Evolutionary conservation across 352 stramenopile genomes (phyloP).

Genomic region (Aphanomyces invadans): DNA sequence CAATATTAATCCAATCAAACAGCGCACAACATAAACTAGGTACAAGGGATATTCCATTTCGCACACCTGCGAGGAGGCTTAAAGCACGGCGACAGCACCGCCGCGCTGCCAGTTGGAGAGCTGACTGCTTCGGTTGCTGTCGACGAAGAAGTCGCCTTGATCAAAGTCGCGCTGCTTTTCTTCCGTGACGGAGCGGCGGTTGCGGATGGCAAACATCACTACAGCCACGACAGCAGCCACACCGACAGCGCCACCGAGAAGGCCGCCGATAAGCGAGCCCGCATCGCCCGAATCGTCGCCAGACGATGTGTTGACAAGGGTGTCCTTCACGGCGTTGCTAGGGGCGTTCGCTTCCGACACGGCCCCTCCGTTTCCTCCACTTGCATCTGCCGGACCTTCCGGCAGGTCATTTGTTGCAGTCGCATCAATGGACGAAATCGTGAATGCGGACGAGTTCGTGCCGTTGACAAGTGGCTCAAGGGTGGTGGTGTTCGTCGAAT

Average conservation of each 20-base stretch:
- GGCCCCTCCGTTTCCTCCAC: too few relatives aligned
- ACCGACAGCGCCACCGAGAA: neutral
- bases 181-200: conserved; percentile 12
- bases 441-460: too few relatives aligned
- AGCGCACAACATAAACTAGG: too few relatives aligned
- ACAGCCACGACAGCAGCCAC: conserved; percentile 15
- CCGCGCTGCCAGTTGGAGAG: neutral
- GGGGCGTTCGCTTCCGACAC: too few relatives aligned
- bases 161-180: conserved; percentile 5
- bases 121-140: conserved; percentile 8
- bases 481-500: too few relatives aligned
- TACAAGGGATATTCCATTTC: too few relatives aligned
- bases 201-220: conserved; percentile 14
- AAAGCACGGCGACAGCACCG: neutral
- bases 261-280: neutral
- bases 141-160: conserved; percentile 17
- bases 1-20: too few relatives aligned
- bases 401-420: too few relatives aligned
- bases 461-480: too few relatives aligned
- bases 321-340: neutral
- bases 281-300: neutral
- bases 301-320: neutral
- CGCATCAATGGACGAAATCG: too few relatives aligned
- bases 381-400: too few relatives aligned
- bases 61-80: too few relatives aligned